phyloP scores from a whole-genome alignment of 75 land plant genomes.

The Sequoia sempervirens region DNA sequence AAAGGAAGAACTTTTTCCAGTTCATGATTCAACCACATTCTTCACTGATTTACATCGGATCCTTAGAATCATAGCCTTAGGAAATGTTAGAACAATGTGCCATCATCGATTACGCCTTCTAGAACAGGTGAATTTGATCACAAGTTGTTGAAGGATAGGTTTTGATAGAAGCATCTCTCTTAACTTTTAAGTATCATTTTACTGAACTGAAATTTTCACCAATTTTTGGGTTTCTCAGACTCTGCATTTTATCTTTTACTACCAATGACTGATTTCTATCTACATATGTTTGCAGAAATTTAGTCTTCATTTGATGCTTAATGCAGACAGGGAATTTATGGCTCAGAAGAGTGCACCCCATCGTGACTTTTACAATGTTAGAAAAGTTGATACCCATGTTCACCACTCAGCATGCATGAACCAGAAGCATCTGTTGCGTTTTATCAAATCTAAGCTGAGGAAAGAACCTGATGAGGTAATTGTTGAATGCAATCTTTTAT shows the following conservation, averaged over 20 bases:
- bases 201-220: background rate
- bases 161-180: background rate
- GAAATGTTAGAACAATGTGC: slow-evolving; percentile 89
- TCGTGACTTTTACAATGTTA: slow-evolving; percentile 93
- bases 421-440: slow-evolving; percentile 93
- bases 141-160: background rate
- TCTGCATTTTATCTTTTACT: background rate
- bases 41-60: slow-evolving; percentile 93
- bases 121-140: slow-evolving; percentile 55
- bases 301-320: slow-evolving; percentile 95
- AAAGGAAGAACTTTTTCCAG: slow-evolving; percentile 73
- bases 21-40: slow-evolving; percentile 89
- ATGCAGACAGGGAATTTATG: slow-evolving; percentile 93
- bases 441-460: slow-evolving; percentile 92
- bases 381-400: slow-evolving; percentile 98
- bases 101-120: slow-evolving; percentile 78
- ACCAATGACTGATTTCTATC: background rate
- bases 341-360: slow-evolving; percentile 99
- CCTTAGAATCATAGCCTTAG: slow-evolving; percentile 67
- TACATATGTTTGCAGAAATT: slow-evolving; percentile 65
- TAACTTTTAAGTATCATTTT: background rate
- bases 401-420: slow-evolving; percentile 99
- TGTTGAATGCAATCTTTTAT: background rate
- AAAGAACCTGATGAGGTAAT: slow-evolving; percentile 95
- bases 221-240: background rate